Conservation (phyloP, 176 grass and related monocot species). For the Tillandsia leiboldiana region DNA sequence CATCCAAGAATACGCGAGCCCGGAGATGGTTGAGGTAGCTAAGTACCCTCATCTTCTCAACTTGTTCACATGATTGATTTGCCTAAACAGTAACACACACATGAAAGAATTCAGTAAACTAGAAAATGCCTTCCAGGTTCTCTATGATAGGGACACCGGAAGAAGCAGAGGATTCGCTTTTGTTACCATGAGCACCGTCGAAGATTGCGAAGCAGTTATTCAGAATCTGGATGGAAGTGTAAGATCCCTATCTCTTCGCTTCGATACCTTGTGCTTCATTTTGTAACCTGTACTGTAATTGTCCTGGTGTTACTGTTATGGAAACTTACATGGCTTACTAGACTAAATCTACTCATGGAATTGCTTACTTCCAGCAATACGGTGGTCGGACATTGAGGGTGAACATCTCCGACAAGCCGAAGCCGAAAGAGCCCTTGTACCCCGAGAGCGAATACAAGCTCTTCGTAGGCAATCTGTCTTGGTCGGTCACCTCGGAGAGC, state of each 20-base stretch:
- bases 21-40: slow-evolving; percentile 88
- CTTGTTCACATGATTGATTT: slow-evolving; percentile 1
- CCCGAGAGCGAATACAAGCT: slow-evolving; percentile 79
- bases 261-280: not conserved
- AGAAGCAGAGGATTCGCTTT: slow-evolving; percentile 94
- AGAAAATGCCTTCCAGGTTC: slow-evolving; percentile 35
- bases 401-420: slow-evolving; percentile 80
- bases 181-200: slow-evolving; percentile 74
- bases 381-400: slow-evolving; percentile 76
- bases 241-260: slow-evolving; percentile 1
- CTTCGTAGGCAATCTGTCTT: slow-evolving; percentile 82
- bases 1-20: slow-evolving; percentile 66
- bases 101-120: not conserved
- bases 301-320: no score
- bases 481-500: slow-evolving; percentile 66
- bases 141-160: slow-evolving; percentile 73
- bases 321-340: no score
- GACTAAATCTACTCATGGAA: not conserved
- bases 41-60: not conserved
- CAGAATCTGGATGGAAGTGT: slow-evolving; percentile 79
- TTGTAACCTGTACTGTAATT: no score
- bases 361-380: slow-evolving; percentile 43
- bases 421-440: slow-evolving; percentile 52
- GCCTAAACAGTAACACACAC: not conserved
- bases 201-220: slow-evolving; percentile 72